Conservation (phyloP, 2,329 filamentous ascomycete genomes). For the Mollisiaceae sp. region DNA sequence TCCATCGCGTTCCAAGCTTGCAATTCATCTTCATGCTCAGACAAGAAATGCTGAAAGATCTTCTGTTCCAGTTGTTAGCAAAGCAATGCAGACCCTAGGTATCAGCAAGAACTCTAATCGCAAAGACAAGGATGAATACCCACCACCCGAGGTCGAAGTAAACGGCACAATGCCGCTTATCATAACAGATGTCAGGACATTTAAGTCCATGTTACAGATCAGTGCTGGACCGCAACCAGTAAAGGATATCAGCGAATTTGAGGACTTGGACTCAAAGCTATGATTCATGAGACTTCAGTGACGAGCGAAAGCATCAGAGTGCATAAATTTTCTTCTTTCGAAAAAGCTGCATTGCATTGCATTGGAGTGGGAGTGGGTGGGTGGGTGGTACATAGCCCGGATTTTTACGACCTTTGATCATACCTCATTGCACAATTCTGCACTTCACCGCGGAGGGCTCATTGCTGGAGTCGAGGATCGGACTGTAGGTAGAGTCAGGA, state of each 20-base stretch:
- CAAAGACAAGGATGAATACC: conserved; percentile 42
- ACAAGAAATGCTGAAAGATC: conserved; percentile 45
- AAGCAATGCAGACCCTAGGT: conserved; percentile 43
- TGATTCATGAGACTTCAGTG: not conserved
- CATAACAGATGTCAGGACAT: conserved; percentile 80
- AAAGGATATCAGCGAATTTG: conserved; percentile 80
- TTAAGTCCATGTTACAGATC: conserved; percentile 76
- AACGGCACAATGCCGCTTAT: conserved; percentile 61
- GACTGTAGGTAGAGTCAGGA: not conserved
- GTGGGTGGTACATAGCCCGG: not conserved
- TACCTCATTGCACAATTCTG: not conserved
- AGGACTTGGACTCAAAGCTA: conserved; percentile 84
- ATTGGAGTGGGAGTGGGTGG: conserved; percentile 6
- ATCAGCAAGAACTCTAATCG: conserved; percentile 35
- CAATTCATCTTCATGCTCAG: conserved; percentile 83
- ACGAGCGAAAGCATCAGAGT: not conserved
- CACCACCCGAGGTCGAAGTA: conserved; percentile 34
- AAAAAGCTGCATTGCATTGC: conserved; percentile 23
- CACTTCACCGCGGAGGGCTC: not conserved
- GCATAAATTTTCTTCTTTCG: conserved; percentile 6
- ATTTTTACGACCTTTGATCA: not conserved
- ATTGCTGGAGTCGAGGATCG: conserved; percentile 7
- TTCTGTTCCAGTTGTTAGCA: conserved; percentile 46
- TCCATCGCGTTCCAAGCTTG: conserved; percentile 75
- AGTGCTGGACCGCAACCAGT: conserved; percentile 75